Evolutionary conservation across 441 rosid genomes (phyloP).

Genomic region (Pelargonium citronellum): DNA sequence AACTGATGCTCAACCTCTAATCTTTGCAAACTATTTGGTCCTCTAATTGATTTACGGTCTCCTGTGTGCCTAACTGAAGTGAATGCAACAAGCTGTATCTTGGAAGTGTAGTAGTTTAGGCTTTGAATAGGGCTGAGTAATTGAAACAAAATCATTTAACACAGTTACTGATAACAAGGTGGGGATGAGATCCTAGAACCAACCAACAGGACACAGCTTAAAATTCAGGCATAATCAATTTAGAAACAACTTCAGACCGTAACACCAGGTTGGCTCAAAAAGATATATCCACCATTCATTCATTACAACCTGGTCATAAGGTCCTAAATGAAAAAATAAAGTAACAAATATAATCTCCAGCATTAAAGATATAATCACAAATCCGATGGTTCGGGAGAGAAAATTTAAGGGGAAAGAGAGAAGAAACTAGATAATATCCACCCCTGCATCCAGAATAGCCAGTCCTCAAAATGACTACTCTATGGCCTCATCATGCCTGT

Average conservation of each 20-base stretch:
- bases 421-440: conserved; percentile 1
- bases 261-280: not conserved
- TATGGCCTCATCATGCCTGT: not conserved
- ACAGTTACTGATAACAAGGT: no score
- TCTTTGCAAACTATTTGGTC: not conserved
- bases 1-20: not conserved
- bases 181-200: no score
- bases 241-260: no score
- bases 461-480: not conserved
- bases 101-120: no score
- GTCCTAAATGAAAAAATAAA: not conserved
- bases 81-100: no score
- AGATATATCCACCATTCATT: not conserved
- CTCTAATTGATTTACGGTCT: no score
- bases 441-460: not conserved
- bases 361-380: not conserved
- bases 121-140: no score
- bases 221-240: no score
- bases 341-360: not conserved
- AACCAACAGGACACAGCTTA: no score
- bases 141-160: no score
- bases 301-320: not conserved
- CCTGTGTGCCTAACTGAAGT: no score
- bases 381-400: not conserved
- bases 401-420: not conserved